These are phyloP conservation scores for Verticillium isaacii DNA, from an alignment of 2,329 filamentous ascomycete species.

Conservation along the genomic window DNA sequence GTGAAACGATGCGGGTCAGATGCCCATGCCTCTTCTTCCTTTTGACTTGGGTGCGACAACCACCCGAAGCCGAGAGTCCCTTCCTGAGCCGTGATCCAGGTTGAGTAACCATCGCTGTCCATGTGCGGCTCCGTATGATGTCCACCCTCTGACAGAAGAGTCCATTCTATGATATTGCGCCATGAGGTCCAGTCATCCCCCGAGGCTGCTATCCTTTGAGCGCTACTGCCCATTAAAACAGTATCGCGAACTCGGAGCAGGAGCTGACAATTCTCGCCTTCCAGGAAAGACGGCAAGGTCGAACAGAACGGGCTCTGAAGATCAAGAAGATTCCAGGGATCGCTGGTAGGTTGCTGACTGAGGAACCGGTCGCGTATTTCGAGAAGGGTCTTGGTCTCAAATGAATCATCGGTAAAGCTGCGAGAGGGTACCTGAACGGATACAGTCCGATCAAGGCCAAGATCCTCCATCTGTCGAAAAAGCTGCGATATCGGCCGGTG, in stretches of 20 bases:
- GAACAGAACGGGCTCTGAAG: constrained; percentile 4
- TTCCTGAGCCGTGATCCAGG: constrained; percentile 26
- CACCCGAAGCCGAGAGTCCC: constrained; percentile 21
- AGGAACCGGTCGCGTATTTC: constrained; percentile 8
- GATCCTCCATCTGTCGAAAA: constrained; percentile 6
- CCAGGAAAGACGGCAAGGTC: constrained; percentile 6
- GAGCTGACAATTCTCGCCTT: constrained; percentile 7
- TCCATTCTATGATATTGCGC: constrained; percentile 25
- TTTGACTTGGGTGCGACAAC: constrained; percentile 20
- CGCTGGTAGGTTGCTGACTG: constrained; percentile 1
- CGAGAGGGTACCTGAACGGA: constrained; percentile 12
- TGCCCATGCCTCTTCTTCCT: constrained; percentile 19
- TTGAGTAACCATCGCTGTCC: constrained; percentile 26
- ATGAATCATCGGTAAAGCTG: constrained; percentile 4
- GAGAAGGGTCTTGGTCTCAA: constrained; percentile 4
- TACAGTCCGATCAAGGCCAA: constrained; percentile 2
- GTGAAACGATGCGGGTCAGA: constrained; percentile 12
- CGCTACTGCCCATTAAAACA: constrained; percentile 6
- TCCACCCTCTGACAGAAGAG: constrained; percentile 25
- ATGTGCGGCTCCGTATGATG: constrained; percentile 27
- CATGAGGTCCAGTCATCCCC: constrained; percentile 24
- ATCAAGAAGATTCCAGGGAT: constrained; percentile 8
- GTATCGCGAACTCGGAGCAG: constrained; percentile 3
- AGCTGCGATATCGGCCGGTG: constrained; percentile 9
- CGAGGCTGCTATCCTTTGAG: constrained; percentile 15